phyloP scores from a whole-genome alignment of 371 early-diverging fungal species.

The Catenaria anguillulae region DNA sequence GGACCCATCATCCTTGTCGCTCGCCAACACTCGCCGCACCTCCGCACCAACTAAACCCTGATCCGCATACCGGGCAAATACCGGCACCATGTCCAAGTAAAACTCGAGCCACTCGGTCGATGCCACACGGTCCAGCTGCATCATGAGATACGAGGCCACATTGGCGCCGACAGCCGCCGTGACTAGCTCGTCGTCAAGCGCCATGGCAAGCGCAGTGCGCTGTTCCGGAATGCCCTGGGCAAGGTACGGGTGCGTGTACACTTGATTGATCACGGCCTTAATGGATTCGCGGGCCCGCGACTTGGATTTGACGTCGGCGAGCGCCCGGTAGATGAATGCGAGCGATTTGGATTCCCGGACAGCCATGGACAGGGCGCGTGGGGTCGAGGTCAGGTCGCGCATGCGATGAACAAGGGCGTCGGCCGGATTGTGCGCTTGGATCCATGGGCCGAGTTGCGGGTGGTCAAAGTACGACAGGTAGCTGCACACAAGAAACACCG shows the following conservation, averaged over 20 bases:
- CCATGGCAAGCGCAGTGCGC: neutral
- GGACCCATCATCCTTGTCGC: too few species aligned
- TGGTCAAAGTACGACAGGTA: neutral
- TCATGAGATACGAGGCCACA: neutral
- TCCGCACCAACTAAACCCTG: neutral
- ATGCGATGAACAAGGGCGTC: too few species aligned
- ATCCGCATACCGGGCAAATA: neutral
- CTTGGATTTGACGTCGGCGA: neutral
- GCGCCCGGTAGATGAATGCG: neutral
- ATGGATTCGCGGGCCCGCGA: neutral
- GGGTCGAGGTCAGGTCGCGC: too few species aligned
- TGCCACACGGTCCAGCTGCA: neutral
- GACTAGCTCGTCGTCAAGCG: too few species aligned
- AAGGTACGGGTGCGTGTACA: neutral
- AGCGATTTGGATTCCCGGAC: neutral
- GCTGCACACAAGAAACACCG: neutral
- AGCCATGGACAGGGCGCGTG: neutral
- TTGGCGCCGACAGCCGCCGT: too few species aligned
- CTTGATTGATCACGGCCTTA: neutral
- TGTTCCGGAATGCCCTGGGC: neutral
- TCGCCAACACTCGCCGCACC: too few species aligned
- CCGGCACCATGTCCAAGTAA: neutral
- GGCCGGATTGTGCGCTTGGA: neutral
- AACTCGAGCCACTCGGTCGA: neutral
- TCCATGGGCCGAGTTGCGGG: neutral